Base-by-base conservation (phyloP, 257 asterid genomes). In the Hygrophila difformis region DNA sequence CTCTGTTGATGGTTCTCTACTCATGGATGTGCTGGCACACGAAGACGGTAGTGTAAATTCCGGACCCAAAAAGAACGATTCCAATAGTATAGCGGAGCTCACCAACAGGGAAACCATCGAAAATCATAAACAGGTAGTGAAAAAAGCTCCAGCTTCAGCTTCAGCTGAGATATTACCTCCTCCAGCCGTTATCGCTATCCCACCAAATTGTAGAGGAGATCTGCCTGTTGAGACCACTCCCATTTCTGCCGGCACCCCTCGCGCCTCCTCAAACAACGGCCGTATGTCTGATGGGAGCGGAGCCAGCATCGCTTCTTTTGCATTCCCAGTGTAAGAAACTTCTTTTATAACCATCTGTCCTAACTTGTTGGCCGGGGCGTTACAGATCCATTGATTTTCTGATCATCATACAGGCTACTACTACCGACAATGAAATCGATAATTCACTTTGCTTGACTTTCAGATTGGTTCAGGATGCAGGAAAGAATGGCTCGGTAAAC, bases 311-410 rank as follows among this genome's bases (percentile, higher is more conserved):
- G 49, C 26, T 29, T 72, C 94, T 20, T 77, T 70, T 24, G 72
- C 75, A 38, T 74, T 73, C 73, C 89, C 93, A 28, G 53, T 56
- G 96, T 86, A 61, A 73, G 95, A 49, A 48, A 51, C 31, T 29
- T 8, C 28, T 12, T 22, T 0, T n/a, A n/a, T n/a, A n/a, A n/a
- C n/a, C n/a, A n/a, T n/a, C n/a, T n/a, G n/a, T n/a, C n/a, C n/a
- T n/a, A n/a, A n/a, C n/a, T n/a, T n/a, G n/a, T n/a, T n/a, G n/a
- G n/a, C n/a, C n/a, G n/a, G n/a, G n/a, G n/a, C n/a, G n/a, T n/a
- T n/a, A n/a, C n/a, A n/a, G n/a, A n/a, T n/a, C n/a, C n/a, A n/a
- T n/a, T n/a, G n/a, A n/a, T n/a, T n/a, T n/a, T n/a, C n/a, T n/a
- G n/a, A n/a, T n/a, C n/a, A n/a, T n/a, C n/a, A n/a, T n/a, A n/a